phyloP scores from a whole-genome alignment of 2,329 filamentous ascomycete genomes.

The Aspergillus terreus region DNA sequence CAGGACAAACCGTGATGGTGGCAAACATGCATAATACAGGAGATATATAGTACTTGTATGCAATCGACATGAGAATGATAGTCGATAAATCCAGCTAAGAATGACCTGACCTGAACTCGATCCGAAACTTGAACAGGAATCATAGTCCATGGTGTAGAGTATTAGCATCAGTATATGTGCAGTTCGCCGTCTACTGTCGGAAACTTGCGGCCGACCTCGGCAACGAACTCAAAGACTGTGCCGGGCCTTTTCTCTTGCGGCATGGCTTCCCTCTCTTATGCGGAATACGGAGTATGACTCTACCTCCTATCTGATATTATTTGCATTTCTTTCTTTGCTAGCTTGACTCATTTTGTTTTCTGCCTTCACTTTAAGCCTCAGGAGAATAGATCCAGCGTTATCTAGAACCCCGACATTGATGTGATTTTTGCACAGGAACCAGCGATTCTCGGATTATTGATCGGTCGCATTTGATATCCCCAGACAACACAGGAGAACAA shows the following conservation, averaged over 20 bases:
- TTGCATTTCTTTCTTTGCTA: not conserved
- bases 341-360: not conserved
- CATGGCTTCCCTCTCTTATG: slow-evolving; percentile 1
- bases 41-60: too few relatives aligned
- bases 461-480: not conserved
- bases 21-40: too few relatives aligned
- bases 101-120: too few relatives aligned
- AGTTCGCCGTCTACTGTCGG: not conserved
- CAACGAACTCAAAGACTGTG: not conserved
- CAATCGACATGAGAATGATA: too few relatives aligned
- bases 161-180: too few relatives aligned
- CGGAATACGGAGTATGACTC: not conserved
- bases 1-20: too few relatives aligned
- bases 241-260: not conserved
- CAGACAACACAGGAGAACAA: not conserved
- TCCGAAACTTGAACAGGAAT: too few relatives aligned
- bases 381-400: not conserved
- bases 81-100: too few relatives aligned
- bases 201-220: slow-evolving; percentile 4
- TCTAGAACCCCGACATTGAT: not conserved
- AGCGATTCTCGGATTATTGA: not conserved
- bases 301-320: not conserved
- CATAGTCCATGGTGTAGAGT: too few relatives aligned
- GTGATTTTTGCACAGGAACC: not conserved
- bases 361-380: not conserved